Evolutionary conservation across 2,329 filamentous ascomycete species (phyloP).

Genomic region (Calonectria leucothoes): DNA sequence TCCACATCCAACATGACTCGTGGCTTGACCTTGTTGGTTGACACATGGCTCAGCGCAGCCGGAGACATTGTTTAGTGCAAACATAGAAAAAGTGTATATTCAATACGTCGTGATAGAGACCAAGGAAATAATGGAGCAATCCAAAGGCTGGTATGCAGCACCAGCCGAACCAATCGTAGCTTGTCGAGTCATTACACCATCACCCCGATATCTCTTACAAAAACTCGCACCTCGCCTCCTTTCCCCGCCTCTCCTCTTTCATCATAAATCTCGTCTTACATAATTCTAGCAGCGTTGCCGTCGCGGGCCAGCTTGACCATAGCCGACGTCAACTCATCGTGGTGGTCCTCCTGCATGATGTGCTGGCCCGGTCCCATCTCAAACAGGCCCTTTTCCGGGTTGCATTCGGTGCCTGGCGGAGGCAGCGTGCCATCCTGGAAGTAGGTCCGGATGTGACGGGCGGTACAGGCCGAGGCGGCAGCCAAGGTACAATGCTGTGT

Average conservation of each 20-base stretch:
- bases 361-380: conserved; percentile 39
- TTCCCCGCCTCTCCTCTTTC: no score
- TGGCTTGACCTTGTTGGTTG: background rate
- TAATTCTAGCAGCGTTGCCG: background rate
- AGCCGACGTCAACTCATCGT: conserved; percentile 29
- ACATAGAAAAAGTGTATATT: background rate
- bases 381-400: conserved; percentile 58
- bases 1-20: no score
- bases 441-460: conserved; percentile 54
- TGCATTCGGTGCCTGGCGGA: conserved; percentile 56
- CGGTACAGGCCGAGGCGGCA: conserved; percentile 57
- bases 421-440: conserved; percentile 61
- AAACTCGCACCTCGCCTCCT: background rate
- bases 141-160: background rate
- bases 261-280: background rate
- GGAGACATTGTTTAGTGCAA: no score
- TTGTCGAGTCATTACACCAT: background rate
- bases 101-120: background rate
- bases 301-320: conserved; percentile 29
- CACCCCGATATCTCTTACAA: background rate
- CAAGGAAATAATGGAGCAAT: background rate
- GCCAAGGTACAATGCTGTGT: conserved; percentile 62
- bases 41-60: no score
- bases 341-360: conserved; percentile 1
- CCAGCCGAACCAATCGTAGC: background rate